phyloP scores from a whole-genome alignment of 2,329 filamentous ascomycete genomes.

The Decorospora gaudefroyi region DNA sequence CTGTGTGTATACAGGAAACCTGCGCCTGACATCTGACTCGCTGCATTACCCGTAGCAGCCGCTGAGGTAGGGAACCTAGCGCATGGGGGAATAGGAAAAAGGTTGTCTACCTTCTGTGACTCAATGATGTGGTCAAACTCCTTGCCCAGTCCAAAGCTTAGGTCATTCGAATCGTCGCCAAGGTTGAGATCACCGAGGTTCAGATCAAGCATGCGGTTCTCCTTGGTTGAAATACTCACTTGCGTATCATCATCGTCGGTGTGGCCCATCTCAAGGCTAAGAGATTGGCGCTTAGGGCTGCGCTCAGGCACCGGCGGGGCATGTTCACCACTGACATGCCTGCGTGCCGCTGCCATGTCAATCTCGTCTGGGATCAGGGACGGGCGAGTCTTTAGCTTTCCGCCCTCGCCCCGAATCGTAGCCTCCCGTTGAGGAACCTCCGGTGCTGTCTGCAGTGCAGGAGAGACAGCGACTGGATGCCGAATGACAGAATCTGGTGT shows the following conservation, averaged over 20 bases:
- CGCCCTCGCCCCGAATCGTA: conserved; percentile 86
- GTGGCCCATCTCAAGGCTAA: conserved; percentile 41
- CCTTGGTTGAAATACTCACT: conserved; percentile 36
- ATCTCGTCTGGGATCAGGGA: conserved; percentile 86
- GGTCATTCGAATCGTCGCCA: conserved; percentile 68
- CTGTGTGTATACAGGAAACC: conserved; percentile 37
- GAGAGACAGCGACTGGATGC: conserved; percentile 61
- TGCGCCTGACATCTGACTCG: conserved; percentile 36
- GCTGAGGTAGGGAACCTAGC: conserved; percentile 37
- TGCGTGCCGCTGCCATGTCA: conserved; percentile 82
- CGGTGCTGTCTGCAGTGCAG: conserved; percentile 58
- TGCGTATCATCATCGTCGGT: conserved; percentile 43
- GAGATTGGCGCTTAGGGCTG: conserved; percentile 46
- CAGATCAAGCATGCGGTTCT: conserved; percentile 69
- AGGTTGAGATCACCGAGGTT: conserved; percentile 80
- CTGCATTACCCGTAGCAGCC: conserved; percentile 26
- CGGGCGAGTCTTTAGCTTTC: conserved; percentile 83
- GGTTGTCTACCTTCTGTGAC: conserved; percentile 84
- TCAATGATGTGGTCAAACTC: conserved; percentile 97
- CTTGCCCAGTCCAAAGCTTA: conserved; percentile 83
- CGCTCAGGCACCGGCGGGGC: conserved; percentile 49
- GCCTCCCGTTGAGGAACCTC: conserved; percentile 79
- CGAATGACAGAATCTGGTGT: conserved; percentile 92
- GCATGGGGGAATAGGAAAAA: conserved; percentile 45
- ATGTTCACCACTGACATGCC: conserved; percentile 79